phyloP scores from a whole-genome alignment of 177 flowering plant species.

The Vitis hybrid region DNA sequence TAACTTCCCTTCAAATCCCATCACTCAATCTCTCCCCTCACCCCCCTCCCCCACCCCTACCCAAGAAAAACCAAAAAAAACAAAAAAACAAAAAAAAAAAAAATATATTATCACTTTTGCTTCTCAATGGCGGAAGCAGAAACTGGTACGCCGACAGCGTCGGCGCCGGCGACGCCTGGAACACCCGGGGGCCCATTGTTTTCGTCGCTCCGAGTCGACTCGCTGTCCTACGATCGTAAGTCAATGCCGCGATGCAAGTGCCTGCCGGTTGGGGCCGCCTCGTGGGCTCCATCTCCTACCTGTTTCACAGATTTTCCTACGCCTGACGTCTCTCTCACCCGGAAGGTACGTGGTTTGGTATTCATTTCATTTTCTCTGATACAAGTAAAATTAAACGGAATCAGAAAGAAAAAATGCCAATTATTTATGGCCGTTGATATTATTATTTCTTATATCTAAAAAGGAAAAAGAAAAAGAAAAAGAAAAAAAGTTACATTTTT shows the following conservation, averaged over 20 bases:
- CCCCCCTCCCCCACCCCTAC: neutral
- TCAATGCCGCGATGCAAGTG: conserved; percentile 84
- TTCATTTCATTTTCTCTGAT: neutral
- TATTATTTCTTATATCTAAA: too few relatives aligned
- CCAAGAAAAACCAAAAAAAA: conserved; percentile 16
- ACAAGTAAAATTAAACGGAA: too few relatives aligned
- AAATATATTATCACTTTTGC: neutral
- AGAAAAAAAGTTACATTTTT: too few relatives aligned
- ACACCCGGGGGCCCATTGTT: conserved; percentile 84
- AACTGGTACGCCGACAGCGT: conserved; percentile 39
- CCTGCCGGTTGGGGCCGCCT: conserved; percentile 47
- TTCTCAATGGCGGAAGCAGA: conserved; percentile 45
- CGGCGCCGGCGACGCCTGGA: conserved; percentile 84
- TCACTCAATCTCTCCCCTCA: neutral
- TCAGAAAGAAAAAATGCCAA: too few relatives aligned
- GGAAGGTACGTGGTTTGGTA: conserved; percentile 54
- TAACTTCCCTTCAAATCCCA: conserved; percentile 18
- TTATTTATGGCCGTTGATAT: too few relatives aligned
- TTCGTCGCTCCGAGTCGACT: conserved; percentile 60
- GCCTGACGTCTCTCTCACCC: conserved; percentile 75
- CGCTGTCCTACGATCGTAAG: conserved; percentile 77
- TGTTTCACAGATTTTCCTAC: conserved; percentile 71
- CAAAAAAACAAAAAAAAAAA: conserved; percentile 7
- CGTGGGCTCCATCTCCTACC: conserved; percentile 55
- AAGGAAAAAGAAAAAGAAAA: too few relatives aligned